These are phyloP conservation scores for Peronospora farinosa DNA, from an alignment of 352 stramenopile genomes.

Conservation along the genomic window DNA sequence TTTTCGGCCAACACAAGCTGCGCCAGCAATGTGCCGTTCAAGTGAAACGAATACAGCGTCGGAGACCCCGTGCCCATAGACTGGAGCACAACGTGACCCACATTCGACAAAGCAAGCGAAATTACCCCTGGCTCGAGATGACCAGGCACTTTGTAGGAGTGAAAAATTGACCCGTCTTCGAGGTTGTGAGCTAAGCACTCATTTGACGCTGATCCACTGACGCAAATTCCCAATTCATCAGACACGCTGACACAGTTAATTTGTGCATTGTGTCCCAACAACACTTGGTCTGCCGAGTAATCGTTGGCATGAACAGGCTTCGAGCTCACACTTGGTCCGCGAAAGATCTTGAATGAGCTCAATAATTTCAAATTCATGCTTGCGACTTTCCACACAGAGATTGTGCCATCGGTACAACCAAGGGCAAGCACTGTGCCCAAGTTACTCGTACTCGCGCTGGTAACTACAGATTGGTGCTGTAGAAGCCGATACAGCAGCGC, in stretches of 20 bases:
- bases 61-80: conserved; percentile 51
- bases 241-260: conserved; percentile 64
- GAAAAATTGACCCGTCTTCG: conserved; percentile 54
- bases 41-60: conserved; percentile 63
- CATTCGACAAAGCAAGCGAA: conserved; percentile 47
- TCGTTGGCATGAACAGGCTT: conserved; percentile 71
- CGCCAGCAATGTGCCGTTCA: conserved; percentile 62
- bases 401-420: conserved; percentile 58
- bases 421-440: conserved; percentile 45
- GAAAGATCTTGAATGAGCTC: conserved; percentile 74
- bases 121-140: conserved; percentile 23
- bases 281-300: conserved; percentile 69
- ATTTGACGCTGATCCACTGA: conserved; percentile 63
- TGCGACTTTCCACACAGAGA: conserved; percentile 77
- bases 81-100: conserved; percentile 68
- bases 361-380: conserved; percentile 60
- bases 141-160: conserved; percentile 35
- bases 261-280: conserved; percentile 54
- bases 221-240: conserved; percentile 65
- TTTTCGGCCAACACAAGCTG: conserved; percentile 25
- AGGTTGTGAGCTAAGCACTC: conserved; percentile 28
- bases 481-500: conserved; percentile 62
- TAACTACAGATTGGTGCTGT: conserved; percentile 67
- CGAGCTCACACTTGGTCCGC: conserved; percentile 35
- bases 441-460: conserved; percentile 48